Conservation (phyloP, 129 eudicot genomes). For the Helianthus tuberosus region DNA sequence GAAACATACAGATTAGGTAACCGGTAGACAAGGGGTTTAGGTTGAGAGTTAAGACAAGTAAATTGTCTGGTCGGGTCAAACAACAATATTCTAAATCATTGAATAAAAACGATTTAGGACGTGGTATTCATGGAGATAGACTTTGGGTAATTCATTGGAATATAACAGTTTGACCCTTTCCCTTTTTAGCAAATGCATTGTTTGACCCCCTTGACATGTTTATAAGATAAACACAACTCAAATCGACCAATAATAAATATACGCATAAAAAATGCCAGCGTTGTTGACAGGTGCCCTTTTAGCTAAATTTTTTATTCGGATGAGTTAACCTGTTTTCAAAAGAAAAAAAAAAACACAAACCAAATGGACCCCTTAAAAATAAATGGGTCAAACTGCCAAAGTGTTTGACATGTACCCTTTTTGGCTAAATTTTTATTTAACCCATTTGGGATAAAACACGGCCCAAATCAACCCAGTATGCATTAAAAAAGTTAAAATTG, state of each 20-base stretch:
- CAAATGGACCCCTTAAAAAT: background rate
- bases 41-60: background rate
- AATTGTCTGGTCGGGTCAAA: background rate
- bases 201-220: background rate
- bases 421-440: background rate
- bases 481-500: background rate
- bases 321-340: too few species aligned
- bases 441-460: too few species aligned
- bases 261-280: too few species aligned
- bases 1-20: background rate
- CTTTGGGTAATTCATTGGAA: background rate
- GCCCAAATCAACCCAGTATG: background rate
- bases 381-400: background rate
- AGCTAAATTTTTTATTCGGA: background rate
- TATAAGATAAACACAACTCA: background rate
- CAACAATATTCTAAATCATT: background rate
- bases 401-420: background rate
- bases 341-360: background rate
- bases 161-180: background rate
- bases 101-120: background rate
- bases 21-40: background rate
- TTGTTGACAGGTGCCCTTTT: background rate
- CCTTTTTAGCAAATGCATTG: background rate
- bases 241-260: background rate
- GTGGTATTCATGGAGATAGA: background rate